phyloP scores from a whole-genome alignment of 305 asterid genomes.

The Andrographis paniculata region DNA sequence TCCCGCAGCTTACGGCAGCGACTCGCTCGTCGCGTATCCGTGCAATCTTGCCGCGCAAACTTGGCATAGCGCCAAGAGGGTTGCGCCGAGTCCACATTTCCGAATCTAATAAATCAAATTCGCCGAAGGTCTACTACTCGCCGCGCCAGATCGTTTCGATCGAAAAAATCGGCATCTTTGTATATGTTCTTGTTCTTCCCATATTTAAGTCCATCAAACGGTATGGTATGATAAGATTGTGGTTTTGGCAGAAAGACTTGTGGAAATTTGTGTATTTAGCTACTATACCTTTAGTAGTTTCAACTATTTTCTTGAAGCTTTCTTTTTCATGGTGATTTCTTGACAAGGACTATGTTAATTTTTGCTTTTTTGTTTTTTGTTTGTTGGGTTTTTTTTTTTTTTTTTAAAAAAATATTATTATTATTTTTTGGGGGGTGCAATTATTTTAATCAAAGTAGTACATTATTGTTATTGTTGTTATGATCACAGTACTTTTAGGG shows the following conservation, averaged over 20 bases:
- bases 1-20: constrained; percentile 19
- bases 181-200: neutral
- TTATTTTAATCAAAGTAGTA: too few species aligned
- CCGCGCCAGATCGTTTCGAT: neutral
- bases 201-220: neutral
- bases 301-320: too few species aligned
- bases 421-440: too few species aligned
- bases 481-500: too few species aligned
- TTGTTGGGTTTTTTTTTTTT: too few species aligned
- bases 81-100: constrained; percentile 24
- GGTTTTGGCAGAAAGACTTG: neutral
- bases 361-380: too few species aligned
- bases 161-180: neutral
- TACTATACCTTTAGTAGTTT: too few species aligned
- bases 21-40: constrained; percentile 20
- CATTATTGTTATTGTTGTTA: too few species aligned
- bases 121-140: constrained; percentile 8
- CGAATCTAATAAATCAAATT: constrained; percentile 23
- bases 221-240: neutral
- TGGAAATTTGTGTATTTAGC: too few species aligned
- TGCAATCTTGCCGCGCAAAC: constrained; percentile 14
- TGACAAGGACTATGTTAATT: too few species aligned
- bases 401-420: too few species aligned
- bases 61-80: constrained; percentile 21
- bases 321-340: too few species aligned